Evolutionary conservation across 805 yeast genomes (phyloP).

Genomic region (Candida insectorum): DNA sequence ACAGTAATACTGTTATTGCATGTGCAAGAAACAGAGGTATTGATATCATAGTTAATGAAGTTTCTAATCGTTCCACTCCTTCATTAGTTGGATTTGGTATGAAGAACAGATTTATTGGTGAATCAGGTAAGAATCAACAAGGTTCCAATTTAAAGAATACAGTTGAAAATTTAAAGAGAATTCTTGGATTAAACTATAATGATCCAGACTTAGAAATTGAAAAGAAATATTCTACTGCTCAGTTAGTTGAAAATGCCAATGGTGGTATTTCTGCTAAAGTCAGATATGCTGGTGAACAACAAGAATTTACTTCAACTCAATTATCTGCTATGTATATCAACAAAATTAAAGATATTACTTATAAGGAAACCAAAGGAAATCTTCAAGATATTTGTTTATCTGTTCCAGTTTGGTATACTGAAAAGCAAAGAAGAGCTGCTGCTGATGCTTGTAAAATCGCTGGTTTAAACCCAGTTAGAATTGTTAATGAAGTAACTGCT

Average conservation of each 20-base stretch:
- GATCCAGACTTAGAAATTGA: constrained; percentile 81
- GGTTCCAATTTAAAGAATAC: constrained; percentile 96
- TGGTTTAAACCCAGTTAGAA: constrained; percentile 96
- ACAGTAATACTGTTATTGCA: constrained; percentile 88
- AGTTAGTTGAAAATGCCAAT: constrained; percentile 63
- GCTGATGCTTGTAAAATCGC: constrained; percentile 95
- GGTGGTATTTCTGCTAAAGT: constrained; percentile 86
- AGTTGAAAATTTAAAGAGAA: constrained; percentile 89
- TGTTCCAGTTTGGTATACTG: constrained; percentile 97
- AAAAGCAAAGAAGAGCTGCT: constrained; percentile 93
- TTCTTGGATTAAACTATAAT: constrained; percentile 69
- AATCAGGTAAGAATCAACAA: constrained; percentile 93
- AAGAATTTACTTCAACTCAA: constrained; percentile 82
- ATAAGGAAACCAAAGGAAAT: constrained; percentile 75
- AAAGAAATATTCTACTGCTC: constrained; percentile 68
- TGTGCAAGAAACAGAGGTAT: constrained; percentile 98
- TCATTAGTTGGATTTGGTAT: constrained; percentile 84
- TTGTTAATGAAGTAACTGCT: constrained; percentile 95
- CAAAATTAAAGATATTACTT: constrained; percentile 80
- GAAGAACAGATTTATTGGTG: constrained; percentile 91
- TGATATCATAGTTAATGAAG: constrained; percentile 97
- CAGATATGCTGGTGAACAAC: constrained; percentile 73
- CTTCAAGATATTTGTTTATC: constrained; percentile 88
- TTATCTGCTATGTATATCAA: constrained; percentile 91
- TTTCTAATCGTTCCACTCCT: constrained; percentile 96